These are phyloP conservation scores for Sordariomycetes sp. DNA, from an alignment of 2,329 filamentous ascomycete genomes.

Conservation along the genomic window DNA sequence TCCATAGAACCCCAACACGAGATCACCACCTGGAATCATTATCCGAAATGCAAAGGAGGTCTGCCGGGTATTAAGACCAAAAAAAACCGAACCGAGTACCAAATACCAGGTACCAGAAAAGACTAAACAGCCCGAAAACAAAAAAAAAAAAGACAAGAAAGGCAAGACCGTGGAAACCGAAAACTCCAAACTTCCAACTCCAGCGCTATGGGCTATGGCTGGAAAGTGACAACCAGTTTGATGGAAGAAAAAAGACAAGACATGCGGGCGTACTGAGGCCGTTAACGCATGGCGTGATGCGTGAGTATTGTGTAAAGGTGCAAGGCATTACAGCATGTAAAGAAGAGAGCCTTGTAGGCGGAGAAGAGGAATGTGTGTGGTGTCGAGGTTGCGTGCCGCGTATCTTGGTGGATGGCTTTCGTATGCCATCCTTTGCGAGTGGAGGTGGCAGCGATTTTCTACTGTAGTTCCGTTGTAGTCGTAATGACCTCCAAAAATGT, in stretches of 20 bases:
- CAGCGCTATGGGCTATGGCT: neutral
- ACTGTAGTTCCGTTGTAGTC: too few relatives aligned
- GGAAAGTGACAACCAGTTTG: neutral
- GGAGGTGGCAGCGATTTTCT: too few relatives aligned
- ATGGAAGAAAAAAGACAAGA: neutral
- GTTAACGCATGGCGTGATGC: neutral
- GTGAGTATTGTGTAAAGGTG: neutral
- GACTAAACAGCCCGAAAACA: too few relatives aligned
- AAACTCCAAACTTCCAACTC: neutral
- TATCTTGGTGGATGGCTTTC: neutral
- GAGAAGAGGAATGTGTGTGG: neutral
- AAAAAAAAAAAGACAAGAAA: too few relatives aligned
- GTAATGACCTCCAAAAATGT: too few relatives aligned
- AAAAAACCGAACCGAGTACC: neutral
- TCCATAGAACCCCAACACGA: neutral
- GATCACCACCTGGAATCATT: neutral
- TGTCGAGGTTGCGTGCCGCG: neutral
- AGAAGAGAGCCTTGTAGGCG: neutral
- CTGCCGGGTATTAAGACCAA: neutral
- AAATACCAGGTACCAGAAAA: neutral
- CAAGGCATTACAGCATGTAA: neutral
- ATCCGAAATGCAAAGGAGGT: neutral
- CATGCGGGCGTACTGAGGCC: neutral
- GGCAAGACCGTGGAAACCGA: too few relatives aligned
- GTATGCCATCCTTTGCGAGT: neutral